Percentiles rank a stretch among this genome's conserved stretches.
phyloP scores from a whole-genome alignment of 768 basidiomycete genomes.

The Macrolepiota albuminosa region DNA sequence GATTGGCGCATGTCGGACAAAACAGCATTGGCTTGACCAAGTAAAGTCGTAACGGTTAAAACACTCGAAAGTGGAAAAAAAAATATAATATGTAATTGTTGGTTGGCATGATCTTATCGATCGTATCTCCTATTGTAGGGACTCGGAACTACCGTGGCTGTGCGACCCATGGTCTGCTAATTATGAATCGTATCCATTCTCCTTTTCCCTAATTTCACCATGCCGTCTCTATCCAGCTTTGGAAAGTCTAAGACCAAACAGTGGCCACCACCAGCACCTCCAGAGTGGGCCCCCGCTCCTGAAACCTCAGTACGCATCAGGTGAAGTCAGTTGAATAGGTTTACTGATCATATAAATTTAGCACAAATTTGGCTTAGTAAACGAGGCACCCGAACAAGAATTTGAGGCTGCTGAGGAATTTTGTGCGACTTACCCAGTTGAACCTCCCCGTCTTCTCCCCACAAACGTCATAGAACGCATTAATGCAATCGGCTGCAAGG shows the following conservation, averaged over 20 bases:
- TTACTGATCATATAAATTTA: slow-evolving; percentile 9
- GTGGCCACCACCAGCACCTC: slow-evolving; percentile 42
- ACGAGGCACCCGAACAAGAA: slow-evolving; percentile 56
- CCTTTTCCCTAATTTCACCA: not conserved
- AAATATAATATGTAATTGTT: not conserved
- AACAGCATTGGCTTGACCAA: slow-evolving; percentile 60
- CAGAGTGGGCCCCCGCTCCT: slow-evolving; percentile 56
- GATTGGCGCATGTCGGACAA: slow-evolving; percentile 92
- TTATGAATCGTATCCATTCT: not conserved
- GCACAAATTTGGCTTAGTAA: slow-evolving; percentile 44
- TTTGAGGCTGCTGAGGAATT: slow-evolving; percentile 48
- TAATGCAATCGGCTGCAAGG: slow-evolving; percentile 36
- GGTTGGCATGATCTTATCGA: slow-evolving; percentile 10
- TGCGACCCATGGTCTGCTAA: not conserved
- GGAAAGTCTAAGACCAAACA: slow-evolving; percentile 2
- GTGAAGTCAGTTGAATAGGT: not conserved
- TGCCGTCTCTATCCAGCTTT: slow-evolving; percentile 12
- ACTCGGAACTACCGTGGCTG: not conserved
- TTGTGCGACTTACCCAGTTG: slow-evolving; percentile 35
- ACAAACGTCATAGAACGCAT: slow-evolving; percentile 52
- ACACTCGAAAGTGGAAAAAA: not conserved
- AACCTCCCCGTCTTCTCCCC: slow-evolving; percentile 42
- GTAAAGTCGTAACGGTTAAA: not conserved
- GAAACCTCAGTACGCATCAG: slow-evolving; percentile 35
- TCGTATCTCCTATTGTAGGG: slow-evolving; percentile 15